These are phyloP conservation scores for Dunaliella primolecta DNA, from an alignment of 139 green algal species.

Conservation along the genomic window DNA sequence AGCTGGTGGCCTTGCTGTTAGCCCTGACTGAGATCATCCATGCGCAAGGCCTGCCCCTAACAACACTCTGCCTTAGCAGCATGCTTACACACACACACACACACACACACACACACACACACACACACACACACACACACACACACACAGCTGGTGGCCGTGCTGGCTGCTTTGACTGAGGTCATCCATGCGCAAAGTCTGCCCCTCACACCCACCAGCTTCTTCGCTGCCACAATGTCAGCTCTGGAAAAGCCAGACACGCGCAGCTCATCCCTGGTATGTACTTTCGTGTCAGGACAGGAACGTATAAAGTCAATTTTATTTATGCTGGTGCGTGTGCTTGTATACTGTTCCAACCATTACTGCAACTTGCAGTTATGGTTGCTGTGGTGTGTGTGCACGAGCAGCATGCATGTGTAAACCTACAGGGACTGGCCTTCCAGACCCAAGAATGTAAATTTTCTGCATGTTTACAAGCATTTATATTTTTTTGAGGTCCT, in stretches of 20 bases:
- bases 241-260: conserved; percentile 64
- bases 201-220: conserved; percentile 61
- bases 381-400: too few relatives aligned
- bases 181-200: conserved; percentile 60
- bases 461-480: too few relatives aligned
- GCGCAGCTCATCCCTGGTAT: conserved; percentile 38
- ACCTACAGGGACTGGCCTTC: too few relatives aligned
- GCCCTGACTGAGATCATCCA: conserved; percentile 66
- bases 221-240: conserved; percentile 83
- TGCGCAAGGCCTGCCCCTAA: conserved; percentile 52
- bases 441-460: too few relatives aligned
- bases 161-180: conserved; percentile 62
- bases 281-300: neutral
- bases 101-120: neutral
- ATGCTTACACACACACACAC: neutral
- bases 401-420: too few relatives aligned
- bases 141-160: conserved; percentile 53
- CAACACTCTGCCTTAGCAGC: conserved; percentile 67
- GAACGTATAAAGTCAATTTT: too few relatives aligned
- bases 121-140: neutral
- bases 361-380: too few relatives aligned
- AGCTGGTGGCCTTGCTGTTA: conserved; percentile 63
- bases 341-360: too few relatives aligned
- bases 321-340: neutral
- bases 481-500: too few relatives aligned